Evolutionary conservation across 768 basidiomycete species (phyloP), one percentile per base, ranked within the genome.

Genomic region (Boletus huronensis): DNA sequence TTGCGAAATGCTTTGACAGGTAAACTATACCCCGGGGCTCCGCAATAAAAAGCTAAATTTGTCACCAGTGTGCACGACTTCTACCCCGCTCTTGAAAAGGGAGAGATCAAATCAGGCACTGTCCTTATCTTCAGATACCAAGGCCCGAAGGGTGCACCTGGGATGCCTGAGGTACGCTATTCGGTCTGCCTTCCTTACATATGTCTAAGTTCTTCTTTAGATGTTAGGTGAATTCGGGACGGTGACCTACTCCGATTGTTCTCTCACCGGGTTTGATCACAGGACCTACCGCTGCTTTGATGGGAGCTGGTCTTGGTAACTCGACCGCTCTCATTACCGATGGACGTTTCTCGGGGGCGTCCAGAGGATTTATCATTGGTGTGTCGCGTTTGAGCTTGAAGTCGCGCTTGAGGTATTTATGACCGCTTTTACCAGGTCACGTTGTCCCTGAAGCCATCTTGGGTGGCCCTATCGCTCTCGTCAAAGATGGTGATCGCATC

Each of bases 141-240:
- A 72, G 92, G 92, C 13, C 91, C 93, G 1, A 92, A 89, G 68
- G 91, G 92, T 26, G 92, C 82, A n/a, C 93, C 90, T 26, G 92
- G 92, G 23, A 93, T 92, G 90, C 92, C 92, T 9, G 91, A 94
- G 75, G 82, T 82, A 52, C 35, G 66, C 48, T 11, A 29, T 41
- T 47, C 48, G 26, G 19, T 41, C 19, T 29, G n/a, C 23, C 51
- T 43, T 42, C 29, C 29, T 19, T 28, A 13, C 11, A 52, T 17
- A 5, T 21, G 10, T 51, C 46, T 61, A 31, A 31, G 29, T 44
- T 47, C 29, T 49, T 53, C 13, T 21, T 28, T 50, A 79, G 76
- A 81, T 81, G 79, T 58, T 79, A 54, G 77, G 79, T 77, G 50
- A 58, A 48, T 61, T 43, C 8, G 4, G 49, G 38, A 21, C 14